phyloP scores from a whole-genome alignment of 2,329 filamentous ascomycete species.

The Aspergillus pseudonomiae region DNA sequence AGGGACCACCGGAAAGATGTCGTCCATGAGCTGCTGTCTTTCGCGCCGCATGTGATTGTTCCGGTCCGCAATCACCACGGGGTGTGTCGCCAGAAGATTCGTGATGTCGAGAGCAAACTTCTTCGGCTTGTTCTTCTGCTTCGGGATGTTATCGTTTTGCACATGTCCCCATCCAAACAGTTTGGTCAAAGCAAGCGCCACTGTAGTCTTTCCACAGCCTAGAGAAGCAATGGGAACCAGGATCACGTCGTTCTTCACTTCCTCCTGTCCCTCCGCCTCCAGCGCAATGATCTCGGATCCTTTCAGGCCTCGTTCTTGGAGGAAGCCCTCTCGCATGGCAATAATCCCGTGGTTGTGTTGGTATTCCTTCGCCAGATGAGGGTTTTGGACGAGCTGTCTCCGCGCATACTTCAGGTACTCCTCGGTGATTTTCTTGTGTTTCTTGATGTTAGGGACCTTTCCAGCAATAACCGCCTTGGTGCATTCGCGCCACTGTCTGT shows the following conservation, averaged over 20 bases:
- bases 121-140: conserved; percentile 71
- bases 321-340: conserved; percentile 81
- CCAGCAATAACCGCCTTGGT: conserved; percentile 85
- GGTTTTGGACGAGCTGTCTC: conserved; percentile 69
- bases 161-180: conserved; percentile 91
- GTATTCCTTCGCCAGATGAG: conserved; percentile 70
- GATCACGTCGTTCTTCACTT: conserved; percentile 70
- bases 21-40: conserved; percentile 81
- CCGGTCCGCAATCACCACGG: conserved; percentile 84
- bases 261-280: conserved; percentile 53
- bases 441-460: conserved; percentile 75
- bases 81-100: conserved; percentile 63
- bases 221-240: conserved; percentile 92
- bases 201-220: conserved; percentile 94
- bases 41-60: conserved; percentile 93
- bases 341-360: conserved; percentile 94
- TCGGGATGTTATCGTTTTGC: conserved; percentile 94
- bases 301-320: conserved; percentile 79
- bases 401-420: conserved; percentile 86
- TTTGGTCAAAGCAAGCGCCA: conserved; percentile 77
- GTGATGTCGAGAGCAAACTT: conserved; percentile 75
- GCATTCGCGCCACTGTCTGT: conserved; percentile 96
- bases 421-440: conserved; percentile 86
- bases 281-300: conserved; percentile 86
- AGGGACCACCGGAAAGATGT: conserved; percentile 65